These are phyloP conservation scores for Dryas integrifolia DNA, from an alignment of 331 rosid species.

Conservation along the genomic window DNA sequence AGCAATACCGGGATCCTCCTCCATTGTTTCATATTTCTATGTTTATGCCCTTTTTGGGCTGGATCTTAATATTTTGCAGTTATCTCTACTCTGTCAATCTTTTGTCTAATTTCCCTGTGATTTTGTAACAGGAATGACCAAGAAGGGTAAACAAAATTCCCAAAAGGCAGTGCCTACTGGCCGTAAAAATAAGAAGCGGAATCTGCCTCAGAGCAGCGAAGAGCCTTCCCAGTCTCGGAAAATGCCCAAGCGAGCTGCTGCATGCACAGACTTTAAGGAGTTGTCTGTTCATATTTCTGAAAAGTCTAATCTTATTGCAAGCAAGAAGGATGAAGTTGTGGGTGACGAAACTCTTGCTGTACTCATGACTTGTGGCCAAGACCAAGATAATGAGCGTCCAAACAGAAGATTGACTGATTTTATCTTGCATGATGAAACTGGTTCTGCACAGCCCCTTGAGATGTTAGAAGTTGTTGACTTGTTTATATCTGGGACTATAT, in stretches of 20 bases:
- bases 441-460: constrained; percentile 59
- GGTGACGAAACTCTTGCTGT: constrained; percentile 69
- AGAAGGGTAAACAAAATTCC: constrained; percentile 25
- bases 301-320: constrained; percentile 55
- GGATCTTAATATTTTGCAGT: background rate
- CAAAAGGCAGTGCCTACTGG: constrained; percentile 35
- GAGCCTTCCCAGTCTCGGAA: constrained; percentile 47
- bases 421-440: constrained; percentile 64
- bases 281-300: constrained; percentile 43
- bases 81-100: background rate
- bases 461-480: constrained; percentile 72
- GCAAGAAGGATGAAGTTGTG: constrained; percentile 55
- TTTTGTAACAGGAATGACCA: constrained; percentile 32
- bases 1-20: background rate
- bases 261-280: constrained; percentile 66
- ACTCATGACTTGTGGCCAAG: constrained; percentile 48
- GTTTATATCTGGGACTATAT: constrained; percentile 66
- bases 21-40: background rate
- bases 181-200: constrained; percentile 51
- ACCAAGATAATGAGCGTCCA: constrained; percentile 49
- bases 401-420: constrained; percentile 79
- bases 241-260: constrained; percentile 88
- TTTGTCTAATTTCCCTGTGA: background rate
- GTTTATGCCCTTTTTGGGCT: background rate
- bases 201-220: constrained; percentile 37